Evolutionary conservation across 2,329 filamentous ascomycete species (phyloP), one percentile per base, ranked within the genome.

Genomic region (Thelonectria rubi): DNA sequence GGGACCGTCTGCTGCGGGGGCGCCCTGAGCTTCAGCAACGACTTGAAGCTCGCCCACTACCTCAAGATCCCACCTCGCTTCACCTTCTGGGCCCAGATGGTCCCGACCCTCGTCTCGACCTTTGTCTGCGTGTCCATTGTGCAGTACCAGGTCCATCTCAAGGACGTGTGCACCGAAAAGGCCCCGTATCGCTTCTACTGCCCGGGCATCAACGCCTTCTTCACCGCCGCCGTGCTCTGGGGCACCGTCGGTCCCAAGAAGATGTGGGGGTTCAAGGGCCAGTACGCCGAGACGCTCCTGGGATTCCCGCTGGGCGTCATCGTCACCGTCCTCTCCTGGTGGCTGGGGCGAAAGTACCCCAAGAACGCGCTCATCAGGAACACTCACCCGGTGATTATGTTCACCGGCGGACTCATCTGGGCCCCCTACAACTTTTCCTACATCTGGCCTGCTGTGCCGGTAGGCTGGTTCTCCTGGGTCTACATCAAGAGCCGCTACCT

Each of bases 401-500:
- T 81, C 50, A 76, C 75, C 53, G 81, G 80, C 2, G 72, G 72
- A 10, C 67, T 79, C 37, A 64, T 72, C 40, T 81, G 78, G 75
- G 76, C 79, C 0, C 81, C 78, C 0, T 84, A 82, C 69, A 85
- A 81, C 26, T 62, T 77, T 48, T 76, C 76, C 12, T 85, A 84
- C 66, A 69, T 79, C 39, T 80, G 78, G 76, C 81, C 80, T 3
- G 76, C 79, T 30, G 78, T 85, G 2, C 80, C 80, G 3, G 75
- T 84, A 14, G 81, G 79, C 5, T 82, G 75, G 72, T 63, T 81
- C 34, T 82, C 80, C 5, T 84, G 82, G 80, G 72, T 83, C 24
- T 84, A 78, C 66, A 68, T 82, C 61, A 80, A 79, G 66, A 71
- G 70, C 20, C 75, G 81, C 11, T 81, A 79, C 66, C 75, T 82